Percentiles rank a stretch among this genome's conserved stretches.
Conservation (phyloP, 208 protist genomes). For the Acanthamoeba royreba region DNA sequence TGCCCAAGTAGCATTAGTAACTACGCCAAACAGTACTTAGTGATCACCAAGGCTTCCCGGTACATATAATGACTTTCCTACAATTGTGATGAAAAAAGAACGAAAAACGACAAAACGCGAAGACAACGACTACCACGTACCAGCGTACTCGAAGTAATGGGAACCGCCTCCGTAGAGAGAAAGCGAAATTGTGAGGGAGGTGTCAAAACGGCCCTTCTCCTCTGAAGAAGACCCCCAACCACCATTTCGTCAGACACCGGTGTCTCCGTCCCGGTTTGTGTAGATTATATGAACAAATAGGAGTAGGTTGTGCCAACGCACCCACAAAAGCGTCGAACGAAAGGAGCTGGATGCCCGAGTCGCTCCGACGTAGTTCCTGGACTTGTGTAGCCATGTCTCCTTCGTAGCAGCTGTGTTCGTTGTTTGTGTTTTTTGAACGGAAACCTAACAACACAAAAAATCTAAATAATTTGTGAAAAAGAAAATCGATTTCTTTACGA, state of each 20-base stretch:
- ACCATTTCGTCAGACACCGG: too few species aligned
- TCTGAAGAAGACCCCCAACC: too few species aligned
- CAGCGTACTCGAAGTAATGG: conserved; percentile 16
- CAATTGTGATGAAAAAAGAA: too few species aligned
- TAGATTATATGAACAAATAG: neutral
- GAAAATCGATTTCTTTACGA: too few species aligned
- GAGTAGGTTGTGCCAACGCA: neutral
- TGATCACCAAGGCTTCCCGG: neutral
- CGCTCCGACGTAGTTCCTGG: too few species aligned
- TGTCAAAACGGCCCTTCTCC: conserved; percentile 21
- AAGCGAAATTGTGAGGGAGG: neutral
- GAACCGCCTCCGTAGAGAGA: neutral
- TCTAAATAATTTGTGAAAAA: too few species aligned
- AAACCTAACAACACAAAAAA: too few species aligned
- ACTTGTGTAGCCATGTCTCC: too few species aligned
- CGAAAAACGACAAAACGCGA: neutral
- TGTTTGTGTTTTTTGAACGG: too few species aligned
- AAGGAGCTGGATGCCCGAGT: neutral
- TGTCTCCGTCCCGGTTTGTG: too few species aligned
- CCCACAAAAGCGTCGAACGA: neutral
- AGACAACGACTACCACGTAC: neutral
- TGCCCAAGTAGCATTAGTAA: neutral
- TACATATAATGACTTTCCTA: too few species aligned
- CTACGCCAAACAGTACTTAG: neutral
- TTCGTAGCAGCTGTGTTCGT: too few species aligned